Evolutionary conservation across 2,329 filamentous ascomycete genomes (phyloP), one percentile per base, ranked within the genome.

Genomic region (Apiospora malaysiana): DNA sequence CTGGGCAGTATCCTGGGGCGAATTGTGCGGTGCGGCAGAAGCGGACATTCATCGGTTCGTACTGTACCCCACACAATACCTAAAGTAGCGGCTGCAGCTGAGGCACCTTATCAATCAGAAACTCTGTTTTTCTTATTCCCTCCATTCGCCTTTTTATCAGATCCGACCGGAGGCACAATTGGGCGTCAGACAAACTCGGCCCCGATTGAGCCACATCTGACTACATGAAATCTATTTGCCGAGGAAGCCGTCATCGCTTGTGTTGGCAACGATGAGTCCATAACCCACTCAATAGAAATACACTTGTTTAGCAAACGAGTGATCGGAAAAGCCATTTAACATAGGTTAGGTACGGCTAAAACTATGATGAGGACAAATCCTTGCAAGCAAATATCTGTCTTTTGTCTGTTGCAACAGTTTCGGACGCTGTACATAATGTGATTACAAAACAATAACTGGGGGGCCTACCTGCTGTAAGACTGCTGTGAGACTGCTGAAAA

Each of bases 91-190:
- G 32, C 51, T 59, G 56, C 56, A 63, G 56, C 18, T 40, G 32
- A 63, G 32, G 56, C 56, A n/a, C 56, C 56, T 63, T 63, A 63
- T 63, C 56, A 63, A 63, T 63, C 56, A 63, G 56, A 63, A 40
- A 63, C 32, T 63, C 51, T 59, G n/a, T n/a, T 63, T 63, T 40
- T 63, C n/a, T 23, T 16, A 14, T 10, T 56, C 18, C 21, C 21
- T 32, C 27, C 18, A 9, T n/a, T 56, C 49, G 49, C 49, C 3
- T 7, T 37, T 63, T 63, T 63, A 63, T 63, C 56, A 63, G 56
- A 63, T 63, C 56, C 56, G 56, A 63, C 56, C 56, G 56, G 56
- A 63, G 18, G 27, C 56, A 21, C 56, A 63, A 18, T n/a, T 63
- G 27, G 56, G n/a, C 56, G 56, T 63, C 32, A 37, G 56, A n/a